Base-by-base conservation (phyloP, 2,329 filamentous ascomycete species). In the Colletotrichum salicis region DNA sequence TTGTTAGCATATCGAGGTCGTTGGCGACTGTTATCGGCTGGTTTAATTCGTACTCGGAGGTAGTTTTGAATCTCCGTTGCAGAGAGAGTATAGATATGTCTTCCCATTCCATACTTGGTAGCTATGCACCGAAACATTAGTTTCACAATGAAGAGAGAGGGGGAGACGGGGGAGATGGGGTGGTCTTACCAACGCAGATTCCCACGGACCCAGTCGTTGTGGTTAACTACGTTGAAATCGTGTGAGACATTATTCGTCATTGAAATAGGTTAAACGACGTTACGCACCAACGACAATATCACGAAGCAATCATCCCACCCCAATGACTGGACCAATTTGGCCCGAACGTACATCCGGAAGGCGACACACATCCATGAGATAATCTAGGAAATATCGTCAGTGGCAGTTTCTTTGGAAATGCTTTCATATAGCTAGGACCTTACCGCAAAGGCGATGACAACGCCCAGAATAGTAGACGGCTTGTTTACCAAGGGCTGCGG, bases 271-370 rank as follows among this genome's bases (percentile, higher is more conserved):
- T n/a, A 73, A 74, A 75, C n/a, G 22, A 31, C 22, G 41, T 15
- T 13, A 67, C 77, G 51, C 74, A 82, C 78, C 71, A 79, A 69
- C 64, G 79, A 80, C 24, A 81, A 59, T 1, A 80, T 64, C 22
- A 83, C 78, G 52, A 82, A 81, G 1, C 81, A 31, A 70, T 83
- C 81, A 60, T 83, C 81, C 78, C 76, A 81, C 22, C 81, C 80
- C 5, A 80, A 64, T 24, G 77, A 77, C 33, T 71, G 74, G 35
- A 80, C 69, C 35, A 76, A 73, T 24, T 62, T 55, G 29, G 76
- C 73, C 15, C 80, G 77, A 7, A 78, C 76, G 27, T 78, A 78
- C 24, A 80, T 60, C 24, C 79, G 74, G 61, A 79, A 67, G 12
- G 66, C 71, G 54, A 80, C 78, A 58, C 76, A 80, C 51, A 79